Conservation (phyloP, 257 asterid species). For the Pogostemon cablin region DNA sequence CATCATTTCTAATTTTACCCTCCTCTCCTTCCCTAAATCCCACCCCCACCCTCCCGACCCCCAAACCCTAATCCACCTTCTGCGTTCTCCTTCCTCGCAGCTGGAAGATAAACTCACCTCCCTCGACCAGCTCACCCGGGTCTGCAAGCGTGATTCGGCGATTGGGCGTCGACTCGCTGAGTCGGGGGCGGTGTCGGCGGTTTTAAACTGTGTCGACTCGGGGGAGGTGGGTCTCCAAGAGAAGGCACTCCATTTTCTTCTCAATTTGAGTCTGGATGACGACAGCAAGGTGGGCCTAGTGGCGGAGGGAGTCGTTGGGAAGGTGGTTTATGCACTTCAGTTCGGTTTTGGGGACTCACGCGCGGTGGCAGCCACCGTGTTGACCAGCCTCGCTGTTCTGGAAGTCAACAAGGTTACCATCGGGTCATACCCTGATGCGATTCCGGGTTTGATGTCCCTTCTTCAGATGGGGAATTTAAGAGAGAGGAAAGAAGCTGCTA, state of each 20-base stretch:
- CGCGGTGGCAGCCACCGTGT: slow-evolving; percentile 86
- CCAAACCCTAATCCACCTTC: slow-evolving; percentile 55
- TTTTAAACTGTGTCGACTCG: slow-evolving; percentile 59
- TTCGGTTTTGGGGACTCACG: slow-evolving; percentile 76
- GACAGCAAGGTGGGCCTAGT: slow-evolving; percentile 89
- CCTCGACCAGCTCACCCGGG: slow-evolving; percentile 61
- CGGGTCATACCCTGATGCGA: slow-evolving; percentile 75
- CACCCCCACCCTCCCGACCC: slow-evolving; percentile 47
- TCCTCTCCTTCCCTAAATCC: slow-evolving; percentile 57
- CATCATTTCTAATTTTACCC: slow-evolving; percentile 82
- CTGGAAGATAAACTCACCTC: slow-evolving; percentile 48
- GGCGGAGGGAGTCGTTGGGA: slow-evolving; percentile 84
- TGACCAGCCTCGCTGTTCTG: slow-evolving; percentile 88
- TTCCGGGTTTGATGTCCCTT: slow-evolving; percentile 67
- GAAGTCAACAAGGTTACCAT: slow-evolving; percentile 90
- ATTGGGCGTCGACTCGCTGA: slow-evolving; percentile 68
- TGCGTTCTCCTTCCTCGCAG: slow-evolving; percentile 49
- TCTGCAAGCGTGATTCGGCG: slow-evolving; percentile 65
- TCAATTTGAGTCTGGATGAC: slow-evolving; percentile 87
- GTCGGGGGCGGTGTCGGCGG: slow-evolving; percentile 84
- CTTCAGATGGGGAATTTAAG: slow-evolving; percentile 62
- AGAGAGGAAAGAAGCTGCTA: slow-evolving; percentile 92
- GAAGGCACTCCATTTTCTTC: slow-evolving; percentile 73
- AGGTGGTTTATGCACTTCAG: slow-evolving; percentile 61
- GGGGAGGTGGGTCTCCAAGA: slow-evolving; percentile 65